phyloP scores from a whole-genome alignment of 176 grass and related monocot species.

The Oryza nivara region DNA sequence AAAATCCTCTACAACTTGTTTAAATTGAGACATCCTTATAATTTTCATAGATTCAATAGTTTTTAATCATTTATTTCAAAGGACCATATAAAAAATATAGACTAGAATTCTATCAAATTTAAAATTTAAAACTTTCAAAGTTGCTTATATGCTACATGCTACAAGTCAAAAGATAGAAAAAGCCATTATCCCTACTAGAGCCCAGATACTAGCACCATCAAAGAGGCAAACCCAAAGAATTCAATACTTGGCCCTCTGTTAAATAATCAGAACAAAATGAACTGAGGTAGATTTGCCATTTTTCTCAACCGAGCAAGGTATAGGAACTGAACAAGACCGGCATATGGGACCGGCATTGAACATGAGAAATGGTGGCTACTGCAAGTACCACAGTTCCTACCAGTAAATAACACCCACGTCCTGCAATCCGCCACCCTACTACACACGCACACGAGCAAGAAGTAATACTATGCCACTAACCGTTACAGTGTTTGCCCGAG shows the following conservation, averaged over 20 bases:
- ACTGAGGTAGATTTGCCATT: background rate
- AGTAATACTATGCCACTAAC: background rate
- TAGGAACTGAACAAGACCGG: background rate
- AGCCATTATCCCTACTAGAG: too few species aligned
- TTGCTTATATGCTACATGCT: too few species aligned
- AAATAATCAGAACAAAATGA: background rate
- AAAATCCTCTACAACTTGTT: too few species aligned
- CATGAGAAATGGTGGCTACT: background rate
- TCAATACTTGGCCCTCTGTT: background rate
- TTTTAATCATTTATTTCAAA: too few species aligned
- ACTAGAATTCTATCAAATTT: too few species aligned
- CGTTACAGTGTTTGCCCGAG: background rate
- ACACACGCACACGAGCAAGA: background rate
- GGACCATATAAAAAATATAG: too few species aligned
- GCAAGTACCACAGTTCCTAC: background rate
- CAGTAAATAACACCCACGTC: background rate
- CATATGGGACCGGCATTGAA: background rate
- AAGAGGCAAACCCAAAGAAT: too few species aligned
- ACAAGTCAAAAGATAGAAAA: too few species aligned
- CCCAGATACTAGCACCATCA: too few species aligned
- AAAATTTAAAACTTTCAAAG: too few species aligned
- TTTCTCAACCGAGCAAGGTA: background rate
- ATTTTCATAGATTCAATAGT: too few species aligned
- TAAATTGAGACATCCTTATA: too few species aligned
- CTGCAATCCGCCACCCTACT: background rate